Percentiles rank a stretch among this genome's conserved stretches.
These are phyloP conservation scores for Colletotrichum lupini DNA, from an alignment of 2,329 filamentous ascomycete genomes.

Conservation along the genomic window DNA sequence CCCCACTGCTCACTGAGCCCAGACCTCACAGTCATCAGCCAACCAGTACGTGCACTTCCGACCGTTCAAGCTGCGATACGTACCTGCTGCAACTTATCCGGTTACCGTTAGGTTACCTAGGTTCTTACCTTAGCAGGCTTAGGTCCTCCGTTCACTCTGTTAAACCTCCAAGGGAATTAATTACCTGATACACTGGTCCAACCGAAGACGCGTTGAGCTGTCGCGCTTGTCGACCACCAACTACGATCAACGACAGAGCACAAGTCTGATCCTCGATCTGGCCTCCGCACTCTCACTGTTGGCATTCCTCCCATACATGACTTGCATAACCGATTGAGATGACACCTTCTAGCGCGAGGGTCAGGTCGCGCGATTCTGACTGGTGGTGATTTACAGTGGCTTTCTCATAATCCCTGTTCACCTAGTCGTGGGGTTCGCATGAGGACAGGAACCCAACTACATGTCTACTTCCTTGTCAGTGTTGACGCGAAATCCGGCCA, in stretches of 20 bases:
- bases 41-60: neutral
- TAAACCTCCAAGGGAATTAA: neutral
- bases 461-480: neutral
- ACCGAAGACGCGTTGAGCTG: slow-evolving; percentile 2
- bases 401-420: neutral
- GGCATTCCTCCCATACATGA: neutral
- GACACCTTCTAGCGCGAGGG: slow-evolving; percentile 4
- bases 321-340: neutral
- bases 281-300: neutral
- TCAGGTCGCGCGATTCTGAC: neutral
- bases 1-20: neutral
- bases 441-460: neutral
- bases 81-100: neutral
- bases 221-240: slow-evolving; percentile 6
- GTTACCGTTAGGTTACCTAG: no score
- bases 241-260: slow-evolving; percentile 7
- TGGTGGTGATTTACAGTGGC: neutral
- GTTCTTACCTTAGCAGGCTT: no score
- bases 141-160: no score
- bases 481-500: neutral
- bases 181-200: neutral
- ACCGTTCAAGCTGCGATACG: neutral
- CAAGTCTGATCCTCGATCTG: neutral
- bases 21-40: neutral
- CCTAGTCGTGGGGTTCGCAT: neutral